phyloP scores from a whole-genome alignment of 1,139 yeast genomes.

The Ashbya aceris region DNA sequence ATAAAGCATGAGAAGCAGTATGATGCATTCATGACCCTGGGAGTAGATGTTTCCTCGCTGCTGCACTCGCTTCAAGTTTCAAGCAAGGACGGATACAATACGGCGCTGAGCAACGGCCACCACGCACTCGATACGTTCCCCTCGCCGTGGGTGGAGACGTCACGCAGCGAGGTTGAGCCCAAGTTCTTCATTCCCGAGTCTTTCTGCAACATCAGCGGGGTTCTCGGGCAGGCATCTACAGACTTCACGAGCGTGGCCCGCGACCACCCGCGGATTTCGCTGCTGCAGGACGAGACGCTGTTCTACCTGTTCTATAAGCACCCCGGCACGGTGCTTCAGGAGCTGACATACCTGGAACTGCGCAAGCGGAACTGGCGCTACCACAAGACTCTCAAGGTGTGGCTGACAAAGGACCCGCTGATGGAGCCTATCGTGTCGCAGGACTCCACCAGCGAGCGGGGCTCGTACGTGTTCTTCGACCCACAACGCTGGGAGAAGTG shows the following conservation, averaged over 20 bases:
- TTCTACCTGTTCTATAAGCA: conserved; percentile 90
- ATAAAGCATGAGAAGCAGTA: conserved; percentile 35
- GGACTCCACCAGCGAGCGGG: conserved; percentile 69
- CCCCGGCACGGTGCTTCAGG: conserved; percentile 90
- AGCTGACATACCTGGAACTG: conserved; percentile 84
- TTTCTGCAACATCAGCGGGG: conserved; percentile 35
- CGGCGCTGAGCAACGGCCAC: conserved; percentile 30
- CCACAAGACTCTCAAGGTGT: conserved; percentile 89
- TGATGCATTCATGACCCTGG: conserved; percentile 50
- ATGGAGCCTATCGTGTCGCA: conserved; percentile 83
- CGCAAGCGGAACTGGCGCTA: conserved; percentile 92
- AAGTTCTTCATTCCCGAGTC: conserved; percentile 37
- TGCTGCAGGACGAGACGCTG: conserved; percentile 83
- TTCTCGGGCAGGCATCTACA: conserved; percentile 27
- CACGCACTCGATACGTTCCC: conserved; percentile 53
- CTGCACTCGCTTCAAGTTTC: conserved; percentile 40
- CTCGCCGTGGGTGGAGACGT: conserved; percentile 92
- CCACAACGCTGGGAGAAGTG: conserved; percentile 96
- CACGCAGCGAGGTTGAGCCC: conserved; percentile 88
- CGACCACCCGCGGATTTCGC: conserved; percentile 61
- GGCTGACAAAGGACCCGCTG: conserved; percentile 91
- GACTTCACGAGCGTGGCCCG: conserved; percentile 32
- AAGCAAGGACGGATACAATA: conserved; percentile 14
- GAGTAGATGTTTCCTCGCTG: conserved; percentile 68
- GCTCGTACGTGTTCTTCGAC: conserved; percentile 93